A percentile compares a stretch with the other conserved stretches of the same genome.
These are phyloP conservation scores for Spiraea crenata DNA, from an alignment of 331 rosid species.

Conservation along the genomic window DNA sequence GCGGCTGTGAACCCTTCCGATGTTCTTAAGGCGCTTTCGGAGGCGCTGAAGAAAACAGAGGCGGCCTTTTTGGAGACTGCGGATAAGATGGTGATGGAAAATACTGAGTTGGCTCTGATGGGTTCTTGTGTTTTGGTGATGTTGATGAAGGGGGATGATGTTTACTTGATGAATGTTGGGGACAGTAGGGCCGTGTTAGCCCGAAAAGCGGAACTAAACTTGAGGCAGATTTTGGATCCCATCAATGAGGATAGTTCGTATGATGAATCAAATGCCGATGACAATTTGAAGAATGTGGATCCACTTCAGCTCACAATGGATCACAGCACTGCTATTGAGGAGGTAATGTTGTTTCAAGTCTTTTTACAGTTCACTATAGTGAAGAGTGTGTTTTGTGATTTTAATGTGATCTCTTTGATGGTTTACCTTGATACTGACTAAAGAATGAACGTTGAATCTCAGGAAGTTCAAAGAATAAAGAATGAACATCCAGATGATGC, in stretches of 20 bases:
- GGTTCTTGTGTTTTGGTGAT: conserved; percentile 90
- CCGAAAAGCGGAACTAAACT: too few species aligned
- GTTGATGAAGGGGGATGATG: conserved; percentile 80
- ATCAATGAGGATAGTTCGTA: conserved; percentile 29
- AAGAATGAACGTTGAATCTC: conserved; percentile 11
- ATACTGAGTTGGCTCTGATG: conserved; percentile 78
- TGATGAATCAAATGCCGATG: conserved; percentile 23
- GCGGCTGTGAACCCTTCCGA: conserved; percentile 33
- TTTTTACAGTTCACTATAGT: neutral
- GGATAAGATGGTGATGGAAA: conserved; percentile 43
- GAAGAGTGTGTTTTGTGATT: conserved; percentile 4
- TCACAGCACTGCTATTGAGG: too few species aligned
- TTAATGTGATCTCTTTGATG: neutral
- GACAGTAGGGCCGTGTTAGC: conserved; percentile 78
- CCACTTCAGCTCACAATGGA: conserved; percentile 25
- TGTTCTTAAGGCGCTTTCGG: conserved; percentile 60
- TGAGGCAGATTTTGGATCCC: neutral
- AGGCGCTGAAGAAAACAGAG: conserved; percentile 18
- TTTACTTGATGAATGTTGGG: conserved; percentile 83
- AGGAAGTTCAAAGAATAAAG: conserved; percentile 77
- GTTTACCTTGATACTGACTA: neutral
- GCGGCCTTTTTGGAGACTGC: conserved; percentile 45
- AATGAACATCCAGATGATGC: conserved; percentile 75
- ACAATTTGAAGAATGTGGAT: conserved; percentile 8
- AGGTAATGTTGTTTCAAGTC: too few species aligned